Conservation (phyloP, 2,329 filamentous ascomycete genomes). For the Grosmannia clavigera region DNA sequence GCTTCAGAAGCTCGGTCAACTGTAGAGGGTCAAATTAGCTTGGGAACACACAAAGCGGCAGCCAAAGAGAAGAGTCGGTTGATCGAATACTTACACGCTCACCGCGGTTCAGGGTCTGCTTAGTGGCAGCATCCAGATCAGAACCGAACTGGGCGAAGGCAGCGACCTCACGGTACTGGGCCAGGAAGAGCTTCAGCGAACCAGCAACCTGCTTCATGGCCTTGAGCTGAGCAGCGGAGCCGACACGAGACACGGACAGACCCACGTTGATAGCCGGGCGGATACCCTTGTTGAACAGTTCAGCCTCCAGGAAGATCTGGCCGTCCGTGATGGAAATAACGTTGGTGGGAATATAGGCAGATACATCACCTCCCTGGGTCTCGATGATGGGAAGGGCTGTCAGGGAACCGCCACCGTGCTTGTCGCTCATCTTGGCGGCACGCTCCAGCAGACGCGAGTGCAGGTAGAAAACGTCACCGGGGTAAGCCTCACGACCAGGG, state of each 20-base stretch:
- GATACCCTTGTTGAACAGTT: conserved; percentile 99
- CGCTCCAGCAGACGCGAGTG: conserved; percentile 99
- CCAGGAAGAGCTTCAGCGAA: conserved; percentile 99
- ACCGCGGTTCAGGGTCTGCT: conserved; percentile 96
- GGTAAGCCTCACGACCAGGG: conserved; percentile 97
- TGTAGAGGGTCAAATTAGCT: conserved; percentile 22
- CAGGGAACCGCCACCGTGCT: conserved; percentile 87
- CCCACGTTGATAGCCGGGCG: conserved; percentile 99
- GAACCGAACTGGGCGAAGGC: conserved; percentile 99
- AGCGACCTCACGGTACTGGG: conserved; percentile 99
- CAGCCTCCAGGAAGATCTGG: conserved; percentile 98
- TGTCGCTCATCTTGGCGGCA: conserved; percentile 97
- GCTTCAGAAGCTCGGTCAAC: conserved; percentile 96
- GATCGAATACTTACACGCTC: conserved; percentile 61
- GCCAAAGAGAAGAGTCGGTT: not conserved
- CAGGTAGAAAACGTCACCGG: conserved; percentile 98
- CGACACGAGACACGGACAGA: conserved; percentile 99
- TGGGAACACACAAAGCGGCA: not conserved
- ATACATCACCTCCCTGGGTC: conserved; percentile 99
- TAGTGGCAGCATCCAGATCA: conserved; percentile 95
- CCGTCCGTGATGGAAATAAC: conserved; percentile 99
- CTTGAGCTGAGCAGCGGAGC: conserved; percentile 98
- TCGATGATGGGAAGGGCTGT: conserved; percentile 97
- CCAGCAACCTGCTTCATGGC: conserved; percentile 99
- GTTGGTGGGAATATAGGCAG: conserved; percentile 99